These are phyloP conservation scores for Naganishia cerealis DNA, from an alignment of 1,284 basidiomycete genomes.

Conservation along the genomic window DNA sequence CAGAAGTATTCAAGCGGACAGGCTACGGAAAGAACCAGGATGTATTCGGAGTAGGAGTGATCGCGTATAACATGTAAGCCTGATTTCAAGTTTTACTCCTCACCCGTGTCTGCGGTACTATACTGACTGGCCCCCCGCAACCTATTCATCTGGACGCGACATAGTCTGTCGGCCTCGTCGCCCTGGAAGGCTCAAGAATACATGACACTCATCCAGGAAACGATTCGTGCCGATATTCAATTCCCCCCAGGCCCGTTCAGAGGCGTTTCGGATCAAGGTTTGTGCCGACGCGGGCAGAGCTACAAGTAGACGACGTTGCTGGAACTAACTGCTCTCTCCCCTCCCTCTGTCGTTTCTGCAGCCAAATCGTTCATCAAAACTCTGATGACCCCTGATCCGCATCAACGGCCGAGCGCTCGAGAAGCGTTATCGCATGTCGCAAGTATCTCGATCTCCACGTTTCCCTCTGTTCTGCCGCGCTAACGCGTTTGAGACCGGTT, in stretches of 20 bases:
- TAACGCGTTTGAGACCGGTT: neutral
- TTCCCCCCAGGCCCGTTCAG: slow-evolving; percentile 31
- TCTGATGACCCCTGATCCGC: slow-evolving; percentile 26
- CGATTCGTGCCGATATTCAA: slow-evolving; percentile 22
- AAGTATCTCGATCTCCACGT: neutral
- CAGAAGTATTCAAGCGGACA: slow-evolving; percentile 32
- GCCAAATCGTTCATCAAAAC: slow-evolving; percentile 31
- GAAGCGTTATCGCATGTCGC: slow-evolving; percentile 31
- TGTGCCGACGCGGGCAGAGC: neutral
- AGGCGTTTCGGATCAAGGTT: slow-evolving; percentile 34
- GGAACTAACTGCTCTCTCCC: neutral
- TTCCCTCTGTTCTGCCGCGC: neutral
- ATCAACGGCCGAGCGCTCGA: slow-evolving; percentile 29
- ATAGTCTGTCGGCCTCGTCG: slow-evolving; percentile 30
- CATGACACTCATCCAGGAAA: slow-evolving; percentile 32
- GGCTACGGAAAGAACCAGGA: slow-evolving; percentile 37
- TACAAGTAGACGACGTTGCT: neutral
- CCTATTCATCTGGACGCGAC: no score
- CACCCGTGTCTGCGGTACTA: neutral
- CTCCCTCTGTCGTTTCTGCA: neutral
- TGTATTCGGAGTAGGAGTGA: slow-evolving; percentile 35
- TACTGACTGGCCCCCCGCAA: neutral
- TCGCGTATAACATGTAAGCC: slow-evolving; percentile 34
- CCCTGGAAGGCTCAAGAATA: slow-evolving; percentile 33
- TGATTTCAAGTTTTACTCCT: neutral